phyloP scores from a whole-genome alignment of 306 rosid genomes.

The Macrotyloma uniflorum region DNA sequence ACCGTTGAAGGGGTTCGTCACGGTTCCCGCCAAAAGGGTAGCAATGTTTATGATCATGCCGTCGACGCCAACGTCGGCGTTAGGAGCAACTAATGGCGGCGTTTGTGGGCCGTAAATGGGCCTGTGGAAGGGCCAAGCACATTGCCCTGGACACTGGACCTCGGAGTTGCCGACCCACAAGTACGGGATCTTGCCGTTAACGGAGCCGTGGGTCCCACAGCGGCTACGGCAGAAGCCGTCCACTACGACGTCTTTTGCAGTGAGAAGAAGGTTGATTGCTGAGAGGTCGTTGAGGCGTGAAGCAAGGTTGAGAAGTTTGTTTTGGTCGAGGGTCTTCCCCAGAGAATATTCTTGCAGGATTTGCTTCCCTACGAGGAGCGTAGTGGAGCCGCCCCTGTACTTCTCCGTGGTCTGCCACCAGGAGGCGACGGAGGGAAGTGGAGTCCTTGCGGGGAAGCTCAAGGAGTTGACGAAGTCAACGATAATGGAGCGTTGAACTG shows the following conservation, averaged over 20 bases:
- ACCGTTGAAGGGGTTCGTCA: slow-evolving; percentile 75
- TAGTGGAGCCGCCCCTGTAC: slow-evolving; percentile 62
- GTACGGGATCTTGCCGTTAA: slow-evolving; percentile 47
- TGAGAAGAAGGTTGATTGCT: slow-evolving; percentile 61
- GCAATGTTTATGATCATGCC: slow-evolving; percentile 84
- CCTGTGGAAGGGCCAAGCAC: slow-evolving; percentile 91
- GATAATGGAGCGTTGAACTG: slow-evolving; percentile 70
- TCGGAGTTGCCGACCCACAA: slow-evolving; percentile 87
- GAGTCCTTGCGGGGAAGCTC: not conserved
- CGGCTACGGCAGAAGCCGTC: slow-evolving; percentile 70
- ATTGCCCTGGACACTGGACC: slow-evolving; percentile 84
- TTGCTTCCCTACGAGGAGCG: slow-evolving; percentile 66
- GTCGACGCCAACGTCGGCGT: slow-evolving; percentile 83
- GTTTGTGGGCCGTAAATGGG: slow-evolving; percentile 87
- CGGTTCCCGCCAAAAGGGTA: slow-evolving; percentile 78
- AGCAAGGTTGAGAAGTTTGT: slow-evolving; percentile 51
- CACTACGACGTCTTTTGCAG: slow-evolving; percentile 66
- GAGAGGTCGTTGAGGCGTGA: slow-evolving; percentile 43
- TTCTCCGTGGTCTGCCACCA: slow-evolving; percentile 89
- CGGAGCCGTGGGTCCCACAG: slow-evolving; percentile 73
- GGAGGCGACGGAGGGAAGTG: slow-evolving; percentile 52
- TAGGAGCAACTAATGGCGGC: slow-evolving; percentile 70
- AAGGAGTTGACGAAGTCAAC: slow-evolving; percentile 74
- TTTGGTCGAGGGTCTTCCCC: slow-evolving; percentile 54
- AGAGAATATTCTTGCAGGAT: slow-evolving; percentile 58